Evolutionary conservation across 2,329 filamentous ascomycete genomes (phyloP).

Genomic region (Penicillium sp.): DNA sequence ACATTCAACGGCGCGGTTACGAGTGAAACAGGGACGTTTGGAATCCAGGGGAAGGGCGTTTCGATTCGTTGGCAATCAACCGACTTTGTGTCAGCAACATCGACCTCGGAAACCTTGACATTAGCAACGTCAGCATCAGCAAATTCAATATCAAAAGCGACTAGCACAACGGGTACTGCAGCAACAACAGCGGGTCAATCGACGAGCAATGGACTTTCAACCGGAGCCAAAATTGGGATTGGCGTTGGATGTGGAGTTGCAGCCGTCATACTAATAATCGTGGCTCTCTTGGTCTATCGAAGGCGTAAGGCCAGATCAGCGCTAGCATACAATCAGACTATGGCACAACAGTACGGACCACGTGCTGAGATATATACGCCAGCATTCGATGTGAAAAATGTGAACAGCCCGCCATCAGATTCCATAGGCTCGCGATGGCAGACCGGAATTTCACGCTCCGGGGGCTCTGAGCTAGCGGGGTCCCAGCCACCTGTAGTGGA

Average conservation of each 20-base stretch:
- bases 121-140: neutral
- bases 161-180: neutral
- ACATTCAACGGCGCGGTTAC: neutral
- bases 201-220: neutral
- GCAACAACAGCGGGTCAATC: neutral
- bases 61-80: constrained; percentile 5
- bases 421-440: too few species aligned
- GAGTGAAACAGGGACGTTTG: neutral
- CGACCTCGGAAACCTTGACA: neutral
- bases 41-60: constrained; percentile 1
- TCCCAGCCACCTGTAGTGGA: too few species aligned
- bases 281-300: neutral
- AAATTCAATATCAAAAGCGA: neutral
- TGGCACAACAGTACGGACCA: neutral
- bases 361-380: too few species aligned
- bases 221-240: constrained; percentile 2
- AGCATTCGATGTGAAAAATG: too few species aligned
- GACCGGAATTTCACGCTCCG: too few species aligned
- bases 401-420: too few species aligned
- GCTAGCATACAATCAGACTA: neutral
- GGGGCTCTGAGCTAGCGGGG: too few species aligned
- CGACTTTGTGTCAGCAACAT: neutral
- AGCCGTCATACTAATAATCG: neutral
- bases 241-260: constrained; percentile 2
- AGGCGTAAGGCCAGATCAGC: neutral